Evolutionary conservation across 306 rosid genomes (phyloP), one percentile per base, ranked within the genome.

Genomic region (Adenanthera pavonina): DNA sequence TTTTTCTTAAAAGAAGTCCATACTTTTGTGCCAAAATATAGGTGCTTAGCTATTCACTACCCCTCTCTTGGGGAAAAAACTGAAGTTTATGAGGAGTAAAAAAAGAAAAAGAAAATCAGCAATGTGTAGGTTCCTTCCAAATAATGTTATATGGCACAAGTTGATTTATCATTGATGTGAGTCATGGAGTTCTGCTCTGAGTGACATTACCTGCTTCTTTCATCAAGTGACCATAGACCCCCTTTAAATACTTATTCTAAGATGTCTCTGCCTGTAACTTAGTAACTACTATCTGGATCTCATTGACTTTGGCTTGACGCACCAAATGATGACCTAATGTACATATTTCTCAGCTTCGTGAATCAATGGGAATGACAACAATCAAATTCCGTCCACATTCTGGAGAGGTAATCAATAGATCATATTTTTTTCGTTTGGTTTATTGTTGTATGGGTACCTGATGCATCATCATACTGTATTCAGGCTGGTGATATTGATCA

Each of bases 351-450:
- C 94, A 95, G 99, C 98, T 95, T 87, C 98, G 99, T 69, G 99
- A 95, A 86, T 93, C 94, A 12, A 95, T 93, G 85, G 98, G 98
- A 82, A 88, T 95, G 99, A 87, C 91, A 20, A 95, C 98, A 72
- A 95, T 95, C 82, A 95, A 95, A 85, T 91, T 95, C 82, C 99
- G 99, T 82, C 99, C 99, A 43, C 99, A 95, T 80, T 84, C 98
- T 80, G 99, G 99, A 78, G 99, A 95, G 99, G 99, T 95, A 90
- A 75, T 36, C 51, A 54, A 70, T 20, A 13, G 36, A 84, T 41
- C 60, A 76, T 61, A 78, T 75, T 57, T 80, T 41, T 73, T 77
- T 57, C 53, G 35, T 74, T 33, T 62, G 25, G 17, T 8, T 38
- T 61, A 16, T 70, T 54, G 71, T 53, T 74, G 62, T 46, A 38